Percentiles rank a stretch among this genome's conserved stretches.
Conservation (phyloP, 495 filamentous ascomycete genomes). For the Annulohypoxylon stygium region DNA sequence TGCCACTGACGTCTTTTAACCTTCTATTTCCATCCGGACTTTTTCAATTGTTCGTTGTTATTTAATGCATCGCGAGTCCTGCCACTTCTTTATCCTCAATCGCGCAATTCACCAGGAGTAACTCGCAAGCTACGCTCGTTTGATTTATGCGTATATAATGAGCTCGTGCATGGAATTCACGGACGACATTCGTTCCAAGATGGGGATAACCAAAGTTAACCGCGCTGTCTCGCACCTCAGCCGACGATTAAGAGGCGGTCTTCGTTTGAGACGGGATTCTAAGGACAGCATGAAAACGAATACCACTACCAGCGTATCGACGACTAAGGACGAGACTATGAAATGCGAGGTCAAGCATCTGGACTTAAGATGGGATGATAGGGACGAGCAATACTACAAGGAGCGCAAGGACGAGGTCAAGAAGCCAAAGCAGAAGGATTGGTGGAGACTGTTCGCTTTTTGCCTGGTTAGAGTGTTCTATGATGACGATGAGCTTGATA, state of each 20-base stretch:
- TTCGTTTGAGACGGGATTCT: not conserved
- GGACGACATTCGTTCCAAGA: not conserved
- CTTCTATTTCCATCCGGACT: not conserved
- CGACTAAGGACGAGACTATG: conserved; percentile 48
- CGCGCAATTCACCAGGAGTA: not conserved
- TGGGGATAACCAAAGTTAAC: conserved; percentile 8
- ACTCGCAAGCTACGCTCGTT: not conserved
- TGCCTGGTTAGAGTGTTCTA: conserved; percentile 51
- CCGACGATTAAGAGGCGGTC: not conserved
- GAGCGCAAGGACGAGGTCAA: conserved; percentile 49
- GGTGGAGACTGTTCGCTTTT: conserved; percentile 54
- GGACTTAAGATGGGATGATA: conserved; percentile 48
- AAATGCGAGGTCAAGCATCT: conserved; percentile 58
- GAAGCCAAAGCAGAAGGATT: conserved; percentile 52
- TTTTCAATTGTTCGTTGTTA: not conserved
- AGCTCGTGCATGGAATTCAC: not conserved
- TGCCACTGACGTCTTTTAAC: not conserved
- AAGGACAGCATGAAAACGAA: not conserved
- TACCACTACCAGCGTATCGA: not conserved
- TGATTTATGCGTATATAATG: not conserved
- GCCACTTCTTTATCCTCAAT: not conserved
- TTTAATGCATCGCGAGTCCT: not conserved
- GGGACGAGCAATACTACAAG: conserved; percentile 48
- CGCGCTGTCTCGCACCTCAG: not conserved
- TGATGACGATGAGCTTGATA: conserved; percentile 41